Conservation (phyloP, 495 filamentous ascomycete genomes). For the Annulohypoxylon maeteangense region DNA sequence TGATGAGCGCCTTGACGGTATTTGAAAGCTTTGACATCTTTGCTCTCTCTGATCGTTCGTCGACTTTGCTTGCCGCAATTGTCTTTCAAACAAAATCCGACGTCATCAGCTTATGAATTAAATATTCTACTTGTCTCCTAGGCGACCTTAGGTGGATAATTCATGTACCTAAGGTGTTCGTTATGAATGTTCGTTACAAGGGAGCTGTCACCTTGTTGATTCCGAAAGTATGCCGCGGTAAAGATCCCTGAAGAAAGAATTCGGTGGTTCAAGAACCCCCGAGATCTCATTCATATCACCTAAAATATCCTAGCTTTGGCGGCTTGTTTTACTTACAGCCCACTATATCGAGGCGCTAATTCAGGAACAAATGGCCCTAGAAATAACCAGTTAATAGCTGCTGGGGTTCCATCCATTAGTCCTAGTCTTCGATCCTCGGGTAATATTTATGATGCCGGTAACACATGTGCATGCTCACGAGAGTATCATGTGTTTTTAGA, state of each 20-base stretch:
- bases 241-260: conserved; percentile 12
- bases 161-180: neutral
- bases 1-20: conserved; percentile 76
- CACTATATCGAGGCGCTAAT: conserved; percentile 18
- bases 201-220: neutral
- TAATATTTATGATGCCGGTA: conserved; percentile 31
- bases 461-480: conserved; percentile 17
- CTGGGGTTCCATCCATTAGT: conserved; percentile 23
- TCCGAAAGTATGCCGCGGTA: conserved; percentile 34
- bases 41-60: neutral
- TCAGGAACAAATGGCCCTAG: conserved; percentile 15
- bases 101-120: conserved; percentile 26
- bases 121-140: conserved; percentile 1
- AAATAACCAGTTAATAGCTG: neutral
- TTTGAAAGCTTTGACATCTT: conserved; percentile 75
- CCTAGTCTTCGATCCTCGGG: conserved; percentile 28
- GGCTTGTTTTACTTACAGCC: conserved; percentile 5
- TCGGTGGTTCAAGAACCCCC: conserved; percentile 32
- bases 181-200: neutral
- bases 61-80: conserved; percentile 15
- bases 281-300: neutral
- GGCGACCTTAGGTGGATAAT: conserved; percentile 2
- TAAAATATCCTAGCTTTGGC: conserved; percentile 10
- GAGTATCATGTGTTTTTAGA: conserved; percentile 15
- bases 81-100: conserved; percentile 13